Percentiles rank a stretch among this genome's conserved stretches.
These are phyloP conservation scores for Dioszegia aurantiaca DNA, from an alignment of 768 basidiomycete species.

Conservation along the genomic window DNA sequence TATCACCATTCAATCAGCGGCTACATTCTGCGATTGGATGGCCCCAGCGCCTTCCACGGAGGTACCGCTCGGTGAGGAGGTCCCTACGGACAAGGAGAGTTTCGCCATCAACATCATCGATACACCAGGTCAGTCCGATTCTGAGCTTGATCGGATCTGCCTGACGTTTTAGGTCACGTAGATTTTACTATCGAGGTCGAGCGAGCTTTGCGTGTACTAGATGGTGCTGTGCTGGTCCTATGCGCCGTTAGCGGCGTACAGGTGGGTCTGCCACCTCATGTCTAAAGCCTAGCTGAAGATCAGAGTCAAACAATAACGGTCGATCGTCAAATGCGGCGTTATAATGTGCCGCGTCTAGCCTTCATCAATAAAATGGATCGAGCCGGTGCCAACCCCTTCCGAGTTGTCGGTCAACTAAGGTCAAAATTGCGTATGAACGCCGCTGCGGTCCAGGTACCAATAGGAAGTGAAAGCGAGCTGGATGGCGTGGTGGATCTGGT, in stretches of 20 bases:
- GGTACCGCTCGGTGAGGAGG: conserved; percentile 8
- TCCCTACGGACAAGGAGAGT: conserved; percentile 61
- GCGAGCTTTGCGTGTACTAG: conserved; percentile 88
- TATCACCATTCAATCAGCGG: conserved; percentile 98
- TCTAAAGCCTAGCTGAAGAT: not conserved
- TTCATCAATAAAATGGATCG: conserved; percentile 99
- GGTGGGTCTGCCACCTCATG: conserved; percentile 53
- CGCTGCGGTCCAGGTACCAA: conserved; percentile 93
- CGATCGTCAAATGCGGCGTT: conserved; percentile 96
- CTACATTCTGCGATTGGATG: conserved; percentile 97
- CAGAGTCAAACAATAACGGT: conserved; percentile 98
- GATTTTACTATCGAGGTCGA: conserved; percentile 99
- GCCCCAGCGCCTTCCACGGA: conserved; percentile 58
- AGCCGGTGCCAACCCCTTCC: conserved; percentile 95
- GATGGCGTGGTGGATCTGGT: conserved; percentile 91
- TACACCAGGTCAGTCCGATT: conserved; percentile 69
- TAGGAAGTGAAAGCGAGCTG: conserved; percentile 82
- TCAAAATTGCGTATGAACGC: conserved; percentile 86
- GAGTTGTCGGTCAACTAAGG: conserved; percentile 86
- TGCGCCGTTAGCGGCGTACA: conserved; percentile 98
- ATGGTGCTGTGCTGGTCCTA: conserved; percentile 92
- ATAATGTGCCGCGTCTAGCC: conserved; percentile 89
- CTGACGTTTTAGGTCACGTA: conserved; percentile 73
- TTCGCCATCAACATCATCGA: conserved; percentile 98
- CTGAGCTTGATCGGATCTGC: not conserved